These are phyloP conservation scores for Inga oerstediana DNA, from an alignment of 306 rosid species.

Conservation along the genomic window DNA sequence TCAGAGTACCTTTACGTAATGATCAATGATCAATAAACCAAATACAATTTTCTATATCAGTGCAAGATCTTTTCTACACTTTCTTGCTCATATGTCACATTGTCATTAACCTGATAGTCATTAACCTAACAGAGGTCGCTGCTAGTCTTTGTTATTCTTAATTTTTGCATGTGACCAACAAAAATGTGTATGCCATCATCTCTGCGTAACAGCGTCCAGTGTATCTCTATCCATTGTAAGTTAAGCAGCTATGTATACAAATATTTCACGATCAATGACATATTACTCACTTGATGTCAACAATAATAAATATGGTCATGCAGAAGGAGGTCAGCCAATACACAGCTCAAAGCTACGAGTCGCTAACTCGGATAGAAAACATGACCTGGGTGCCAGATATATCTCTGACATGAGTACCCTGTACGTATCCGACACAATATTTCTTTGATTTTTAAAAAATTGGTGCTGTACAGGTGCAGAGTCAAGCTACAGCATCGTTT, in stretches of 20 bases:
- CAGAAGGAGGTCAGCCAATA: not conserved
- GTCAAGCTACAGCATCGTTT: not conserved
- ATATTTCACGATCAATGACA: not conserved
- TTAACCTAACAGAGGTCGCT: not conserved
- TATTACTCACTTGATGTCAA: not conserved
- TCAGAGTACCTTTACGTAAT: not conserved
- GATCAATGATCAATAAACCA: not conserved
- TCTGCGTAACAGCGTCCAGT: not conserved
- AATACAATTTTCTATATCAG: not conserved
- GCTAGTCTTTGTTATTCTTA: not conserved
- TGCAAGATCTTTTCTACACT: not conserved
- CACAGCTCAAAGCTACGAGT: not conserved
- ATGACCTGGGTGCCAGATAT: not conserved
- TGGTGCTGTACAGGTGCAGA: not conserved
- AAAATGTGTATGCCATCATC: not conserved
- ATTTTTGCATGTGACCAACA: not conserved
- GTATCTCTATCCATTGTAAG: constrained; percentile 1
- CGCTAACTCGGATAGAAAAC: not conserved
- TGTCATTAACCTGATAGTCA: not conserved
- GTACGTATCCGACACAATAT: not conserved
- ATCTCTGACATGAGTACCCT: not conserved
- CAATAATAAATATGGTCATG: not conserved
- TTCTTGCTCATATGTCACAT: constrained; percentile 6
- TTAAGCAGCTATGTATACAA: not conserved
- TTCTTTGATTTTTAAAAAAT: not conserved